phyloP scores from a whole-genome alignment of 1,284 basidiomycete genomes.

The Sutorius eximius region DNA sequence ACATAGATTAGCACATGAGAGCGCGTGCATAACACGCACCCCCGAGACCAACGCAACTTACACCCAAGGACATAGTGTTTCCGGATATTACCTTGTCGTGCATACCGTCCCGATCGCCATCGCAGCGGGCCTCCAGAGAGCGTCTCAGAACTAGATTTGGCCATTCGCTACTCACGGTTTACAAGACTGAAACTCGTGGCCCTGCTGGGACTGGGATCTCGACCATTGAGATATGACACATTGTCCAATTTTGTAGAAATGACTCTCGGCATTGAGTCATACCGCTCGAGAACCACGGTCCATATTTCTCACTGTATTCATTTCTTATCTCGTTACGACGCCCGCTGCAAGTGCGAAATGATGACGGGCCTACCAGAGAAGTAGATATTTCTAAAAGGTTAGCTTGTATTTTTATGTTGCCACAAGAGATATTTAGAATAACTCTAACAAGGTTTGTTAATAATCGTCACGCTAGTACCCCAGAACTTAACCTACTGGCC shows the following conservation, averaged over 20 bases:
- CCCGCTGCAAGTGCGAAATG: background rate
- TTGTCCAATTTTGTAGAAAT: background rate
- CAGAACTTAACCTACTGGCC: background rate
- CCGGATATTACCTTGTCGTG: background rate
- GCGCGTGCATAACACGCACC: background rate
- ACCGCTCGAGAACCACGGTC: background rate
- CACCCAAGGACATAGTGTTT: background rate
- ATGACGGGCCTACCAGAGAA: background rate
- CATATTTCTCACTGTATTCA: background rate
- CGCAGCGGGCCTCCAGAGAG: background rate
- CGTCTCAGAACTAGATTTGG: background rate
- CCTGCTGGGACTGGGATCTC: background rate
- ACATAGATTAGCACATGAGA: background rate
- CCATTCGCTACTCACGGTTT: background rate
- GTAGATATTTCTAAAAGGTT: background rate
- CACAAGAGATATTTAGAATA: background rate
- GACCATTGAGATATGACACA: background rate
- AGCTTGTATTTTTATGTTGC: background rate
- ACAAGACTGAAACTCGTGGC: background rate
- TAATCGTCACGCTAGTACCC: background rate
- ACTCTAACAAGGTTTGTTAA: background rate
- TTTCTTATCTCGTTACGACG: background rate
- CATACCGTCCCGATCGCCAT: background rate
- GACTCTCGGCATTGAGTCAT: background rate
- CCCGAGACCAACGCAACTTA: background rate